phyloP scores from a whole-genome alignment of 129 eudicot genomes.

The Chrysanthemum makinoi region DNA sequence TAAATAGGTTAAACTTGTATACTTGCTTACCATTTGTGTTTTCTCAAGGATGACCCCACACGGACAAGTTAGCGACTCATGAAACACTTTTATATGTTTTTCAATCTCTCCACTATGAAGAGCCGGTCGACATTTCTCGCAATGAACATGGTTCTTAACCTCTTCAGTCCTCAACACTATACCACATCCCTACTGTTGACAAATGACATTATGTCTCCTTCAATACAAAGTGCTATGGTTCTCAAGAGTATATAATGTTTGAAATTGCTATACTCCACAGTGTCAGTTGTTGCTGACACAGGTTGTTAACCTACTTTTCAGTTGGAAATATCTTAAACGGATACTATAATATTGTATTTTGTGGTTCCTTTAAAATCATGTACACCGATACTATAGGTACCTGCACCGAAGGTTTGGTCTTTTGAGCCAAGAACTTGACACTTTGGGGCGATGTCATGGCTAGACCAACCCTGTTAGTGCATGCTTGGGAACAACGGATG shows the following conservation, averaged over 20 bases:
- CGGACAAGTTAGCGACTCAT: slow-evolving; percentile 71
- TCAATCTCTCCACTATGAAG: slow-evolving; percentile 76
- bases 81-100: slow-evolving; percentile 89
- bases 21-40: slow-evolving; percentile 72
- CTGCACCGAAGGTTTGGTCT: too few species aligned
- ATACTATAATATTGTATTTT: too few species aligned
- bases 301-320: too few species aligned
- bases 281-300: too few species aligned
- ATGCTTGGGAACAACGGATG: too few species aligned
- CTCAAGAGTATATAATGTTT: slow-evolving; percentile 25
- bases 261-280: too few species aligned
- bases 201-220: slow-evolving; percentile 73
- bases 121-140: slow-evolving; percentile 74
- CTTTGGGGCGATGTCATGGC: too few species aligned
- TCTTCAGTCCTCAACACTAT: slow-evolving; percentile 84
- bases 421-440: too few species aligned
- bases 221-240: slow-evolving; percentile 73
- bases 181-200: slow-evolving; percentile 78
- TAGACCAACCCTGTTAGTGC: too few species aligned
- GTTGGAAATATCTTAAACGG: too few species aligned
- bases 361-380: too few species aligned
- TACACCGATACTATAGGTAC: too few species aligned
- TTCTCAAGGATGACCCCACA: slow-evolving; percentile 88
- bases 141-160: slow-evolving; percentile 75
- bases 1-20: not conserved